These are phyloP conservation scores for Lathyrus oleraceus DNA, from an alignment of 306 rosid species.

Conservation along the genomic window DNA sequence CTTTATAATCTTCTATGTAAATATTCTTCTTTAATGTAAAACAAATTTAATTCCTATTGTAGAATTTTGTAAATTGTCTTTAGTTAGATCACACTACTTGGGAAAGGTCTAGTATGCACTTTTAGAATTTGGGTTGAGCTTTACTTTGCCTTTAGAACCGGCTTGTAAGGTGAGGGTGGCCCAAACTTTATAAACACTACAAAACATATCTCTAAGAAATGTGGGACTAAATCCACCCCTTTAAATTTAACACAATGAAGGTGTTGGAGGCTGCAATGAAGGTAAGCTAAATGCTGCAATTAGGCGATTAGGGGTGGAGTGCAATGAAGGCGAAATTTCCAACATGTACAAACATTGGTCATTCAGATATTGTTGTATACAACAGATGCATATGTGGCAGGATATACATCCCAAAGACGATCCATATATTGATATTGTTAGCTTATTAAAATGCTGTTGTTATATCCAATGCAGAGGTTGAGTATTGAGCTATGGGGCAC, in stretches of 20 bases:
- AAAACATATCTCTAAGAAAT: no score
- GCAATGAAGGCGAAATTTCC: neutral
- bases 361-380: neutral
- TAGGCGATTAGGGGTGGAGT: no score
- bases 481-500: neutral
- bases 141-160: no score
- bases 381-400: neutral
- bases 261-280: no score
- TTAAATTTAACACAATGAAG: no score
- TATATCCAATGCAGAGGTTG: neutral
- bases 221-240: no score
- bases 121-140: no score
- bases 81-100: no score
- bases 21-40: neutral
- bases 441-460: neutral
- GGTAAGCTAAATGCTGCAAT: no score
- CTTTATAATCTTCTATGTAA: neutral
- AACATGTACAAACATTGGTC: neutral
- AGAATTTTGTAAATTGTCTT: no score
- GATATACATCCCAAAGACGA: neutral
- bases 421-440: neutral
- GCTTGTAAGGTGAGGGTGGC: no score
- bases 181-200: no score
- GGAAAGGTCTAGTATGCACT: neutral
- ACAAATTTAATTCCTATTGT: neutral